Base-by-base conservation (phyloP, 1,284 basidiomycete genomes). In the Rhodotorula sp. region DNA sequence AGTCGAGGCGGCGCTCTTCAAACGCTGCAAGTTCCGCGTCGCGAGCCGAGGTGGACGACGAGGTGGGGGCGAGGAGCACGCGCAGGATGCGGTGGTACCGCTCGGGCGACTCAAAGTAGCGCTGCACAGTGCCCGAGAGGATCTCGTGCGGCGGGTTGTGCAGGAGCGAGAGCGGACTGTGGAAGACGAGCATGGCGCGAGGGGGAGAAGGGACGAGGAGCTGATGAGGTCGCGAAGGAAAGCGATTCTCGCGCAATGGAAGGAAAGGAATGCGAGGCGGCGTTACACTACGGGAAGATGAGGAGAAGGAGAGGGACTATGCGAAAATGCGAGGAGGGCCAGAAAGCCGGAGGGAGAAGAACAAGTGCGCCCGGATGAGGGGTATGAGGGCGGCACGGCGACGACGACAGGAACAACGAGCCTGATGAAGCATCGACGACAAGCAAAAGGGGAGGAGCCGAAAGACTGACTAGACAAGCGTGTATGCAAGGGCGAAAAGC, bases 71-170 rank as follows among this genome's bases (percentile, higher is more conserved):
- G 21, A 66, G 46, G 22, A 83, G 72, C 8, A 79, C 73, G 6
- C 76, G 51, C 62, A 80, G 76, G 75, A 83, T 81, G 15, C 58
- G 64, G 29, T 53, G 58, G 34, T 81, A 66, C 17, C 83, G 79
- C 13, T 76, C 73, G 0, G 82, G 82, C 44, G 78, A 80, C 73
- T 83, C 82, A 12, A 79, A 71, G 68, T 82, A 82, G 3, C 80
- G 78, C 13, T 80, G 75, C 12, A 77, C 73, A 19, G 73, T 70
- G 9, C 82, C 82, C 27, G 79, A 80, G 25, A 82, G 72, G 37
- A 82, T 80, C 64, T 83, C 82, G 50, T 78, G 75, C 9, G 79
- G 79, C 27, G 82, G 82, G 59, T 81, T 61, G 64, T 83, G 82
- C 0, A 79, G 64, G 44, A 67, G 41, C 3, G 67, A 68, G 22